Base-by-base conservation (phyloP, 2,329 filamentous ascomycete species). In the Didymella glomerata region DNA sequence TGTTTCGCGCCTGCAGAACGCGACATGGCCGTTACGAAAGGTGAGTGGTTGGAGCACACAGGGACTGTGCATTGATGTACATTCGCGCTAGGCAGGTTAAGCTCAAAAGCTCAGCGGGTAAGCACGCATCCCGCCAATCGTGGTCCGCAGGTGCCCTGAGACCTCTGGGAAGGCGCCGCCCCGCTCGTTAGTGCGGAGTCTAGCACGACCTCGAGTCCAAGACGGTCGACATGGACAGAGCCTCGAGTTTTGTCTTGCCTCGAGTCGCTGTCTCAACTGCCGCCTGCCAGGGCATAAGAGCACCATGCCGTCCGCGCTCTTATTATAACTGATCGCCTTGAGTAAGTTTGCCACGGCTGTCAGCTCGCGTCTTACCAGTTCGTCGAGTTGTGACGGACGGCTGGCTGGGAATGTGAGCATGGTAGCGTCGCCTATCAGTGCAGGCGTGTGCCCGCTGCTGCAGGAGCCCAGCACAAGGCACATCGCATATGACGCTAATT, bases 1-100 rank as follows among this genome's bases (percentile, higher is more conserved):
- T 68, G 68, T 70, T 73, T 74, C 64, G 68, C 70, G 71, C 71
- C 69, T 66, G 65, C 59, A 62, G 65, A 68, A 68, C 59, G 61
- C 55, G 53, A 68, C 67, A 63, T 64, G 69, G 68, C 49, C 36
- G 54, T 61, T 67, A 58, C 40, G 57, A 54, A 54, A 54, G 61
- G 59, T 72, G 68, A 72, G 66, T 74, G 71, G 71, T 61, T 63
- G 66, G 57, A 49, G 40, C 25, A 16, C 16, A 38, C 65, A 65
- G 55, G 65, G 65, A 61, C 67, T 45, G 57, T 58, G 63, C 64
- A 67, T 64, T 47, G 47, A 58, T 52, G 62, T 60, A 64, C 60
- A 60, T 57, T 49, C 9, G 55, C 61, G 65, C 68, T 68, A 70
- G 57, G 60, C 62, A 25, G 24, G 65, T 62, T 48, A 58, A 58